Percentiles rank a stretch among this genome's conserved stretches.
phyloP scores from a whole-genome alignment of 2,329 filamentous ascomycete species.

The Aspergillus costaricaensis region DNA sequence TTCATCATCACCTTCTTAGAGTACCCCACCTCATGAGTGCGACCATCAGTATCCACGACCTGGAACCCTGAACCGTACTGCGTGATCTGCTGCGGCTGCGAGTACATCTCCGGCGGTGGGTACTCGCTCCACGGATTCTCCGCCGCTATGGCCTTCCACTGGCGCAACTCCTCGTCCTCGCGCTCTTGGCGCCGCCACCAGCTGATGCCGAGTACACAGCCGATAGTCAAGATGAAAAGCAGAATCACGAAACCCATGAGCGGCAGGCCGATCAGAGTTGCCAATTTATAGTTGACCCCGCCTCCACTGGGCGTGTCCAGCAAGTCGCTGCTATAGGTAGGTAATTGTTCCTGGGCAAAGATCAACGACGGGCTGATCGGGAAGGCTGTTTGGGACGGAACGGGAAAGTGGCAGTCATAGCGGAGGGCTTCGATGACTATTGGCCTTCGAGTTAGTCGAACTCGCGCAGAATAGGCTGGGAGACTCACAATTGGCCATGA shows the following conservation, averaged over 20 bases:
- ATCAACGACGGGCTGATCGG: constrained; percentile 43
- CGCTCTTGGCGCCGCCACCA: constrained; percentile 41
- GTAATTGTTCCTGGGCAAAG: constrained; percentile 44
- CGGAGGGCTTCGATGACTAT: constrained; percentile 49
- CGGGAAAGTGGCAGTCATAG: constrained; percentile 47
- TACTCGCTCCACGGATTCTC: background rate
- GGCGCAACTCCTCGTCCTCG: constrained; percentile 31
- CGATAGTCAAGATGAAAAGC: constrained; percentile 31
- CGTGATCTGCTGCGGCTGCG: constrained; percentile 6
- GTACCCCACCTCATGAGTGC: constrained; percentile 23
- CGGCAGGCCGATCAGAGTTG: constrained; percentile 46
- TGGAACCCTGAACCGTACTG: constrained; percentile 19
- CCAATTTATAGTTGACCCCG: constrained; percentile 33
- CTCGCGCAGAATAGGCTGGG: background rate
- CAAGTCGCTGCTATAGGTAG: constrained; percentile 32
- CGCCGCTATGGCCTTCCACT: constrained; percentile 6
- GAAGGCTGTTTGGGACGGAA: constrained; percentile 38
- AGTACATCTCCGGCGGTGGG: constrained; percentile 18
- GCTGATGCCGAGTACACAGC: constrained; percentile 47
- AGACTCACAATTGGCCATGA: constrained; percentile 47
- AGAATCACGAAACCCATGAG: constrained; percentile 46
- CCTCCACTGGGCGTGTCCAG: constrained; percentile 15
- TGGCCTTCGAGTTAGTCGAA: constrained; percentile 5
- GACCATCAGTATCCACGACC: constrained; percentile 34
- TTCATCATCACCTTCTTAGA: constrained; percentile 9